Evolutionary conservation across 2,329 filamentous ascomycete genomes (phyloP), one percentile per base, ranked within the genome.

Genomic region (Talaromyces sp.): DNA sequence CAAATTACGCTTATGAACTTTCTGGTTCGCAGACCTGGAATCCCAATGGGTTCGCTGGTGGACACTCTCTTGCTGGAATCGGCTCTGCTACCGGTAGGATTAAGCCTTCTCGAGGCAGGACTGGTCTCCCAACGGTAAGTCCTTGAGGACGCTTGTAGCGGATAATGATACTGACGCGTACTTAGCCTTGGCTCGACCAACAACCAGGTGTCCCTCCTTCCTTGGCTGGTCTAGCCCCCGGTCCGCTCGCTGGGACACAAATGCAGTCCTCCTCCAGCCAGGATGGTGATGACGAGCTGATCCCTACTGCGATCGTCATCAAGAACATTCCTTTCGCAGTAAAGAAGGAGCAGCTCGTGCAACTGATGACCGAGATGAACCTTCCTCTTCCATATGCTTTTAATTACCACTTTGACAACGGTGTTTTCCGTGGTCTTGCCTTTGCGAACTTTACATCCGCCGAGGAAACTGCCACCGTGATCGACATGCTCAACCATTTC

Each of bases 291-390:
- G 94, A 97, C 70, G 94, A 98, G 80, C 87, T 99, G 67, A 99
- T 99, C 66, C 94, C 94, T 2, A 99, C 95, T 3, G 95, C 95
- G 63, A 98, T 99, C 72, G 95, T 99, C 66, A 98, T 99, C 80
- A 99, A 99, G 82, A 99, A 99, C 76, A 99, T 99, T 43, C 95
- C 96, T 0, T 99, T 99, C 77, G 95, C 96, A 33, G 93, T 98
- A 65, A 93, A 97, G 78, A 98, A 98, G 80, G 95, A 99, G 79
- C 92, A 94, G 72, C 84, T 99, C 45, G 92, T 96, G 39, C 88
- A 89, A 68, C 85, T 97, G 70, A 99, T 99, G 95, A 91, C 93
- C 9, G 92, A 97, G 22, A 87, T 98, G 85, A 90, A 92, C 70
- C 85, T 99, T 45, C 95, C 95, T 1, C 87, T 98, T 70, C 95